Conservation (phyloP, 106 monocot genomes). For the Phalaenopsis equestris region DNA sequence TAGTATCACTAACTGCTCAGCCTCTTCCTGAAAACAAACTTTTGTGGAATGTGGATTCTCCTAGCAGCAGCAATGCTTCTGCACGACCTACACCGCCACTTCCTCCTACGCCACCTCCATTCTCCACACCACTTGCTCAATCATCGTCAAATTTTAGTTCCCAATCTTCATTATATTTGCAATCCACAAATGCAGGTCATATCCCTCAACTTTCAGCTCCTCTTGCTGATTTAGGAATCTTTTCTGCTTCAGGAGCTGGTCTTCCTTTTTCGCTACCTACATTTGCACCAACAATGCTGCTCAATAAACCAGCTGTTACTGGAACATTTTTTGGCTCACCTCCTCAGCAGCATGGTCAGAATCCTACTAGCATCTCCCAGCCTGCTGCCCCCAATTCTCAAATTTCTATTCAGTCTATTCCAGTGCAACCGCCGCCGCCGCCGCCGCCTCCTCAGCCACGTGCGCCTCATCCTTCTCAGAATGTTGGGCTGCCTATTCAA, state of each 20-base stretch:
- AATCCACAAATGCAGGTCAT: slow-evolving; percentile 17
- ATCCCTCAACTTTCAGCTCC: slow-evolving; percentile 25
- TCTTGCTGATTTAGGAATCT: slow-evolving; percentile 34
- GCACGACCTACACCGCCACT: slow-evolving; percentile 56
- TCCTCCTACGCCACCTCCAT: slow-evolving; percentile 65
- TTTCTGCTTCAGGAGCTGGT: slow-evolving; percentile 32
- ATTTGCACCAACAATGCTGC: slow-evolving; percentile 34
- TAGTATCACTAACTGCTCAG: slow-evolving; percentile 21
- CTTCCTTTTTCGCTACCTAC: slow-evolving; percentile 34
- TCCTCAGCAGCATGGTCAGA: slow-evolving; percentile 34
- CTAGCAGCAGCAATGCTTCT: slow-evolving; percentile 31
- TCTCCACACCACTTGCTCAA: slow-evolving; percentile 37
- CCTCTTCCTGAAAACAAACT: slow-evolving; percentile 37
- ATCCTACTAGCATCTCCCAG: slow-evolving; percentile 21
- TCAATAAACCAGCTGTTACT: slow-evolving; percentile 28
- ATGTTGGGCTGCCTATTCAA: slow-evolving; percentile 28
- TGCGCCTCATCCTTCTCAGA: slow-evolving; percentile 56
- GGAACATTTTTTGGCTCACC: slow-evolving; percentile 40
- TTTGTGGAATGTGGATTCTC: slow-evolving; percentile 32
- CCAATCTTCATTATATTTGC: slow-evolving; percentile 36
- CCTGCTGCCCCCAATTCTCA: slow-evolving; percentile 16
- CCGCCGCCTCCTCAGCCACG: slow-evolving; percentile 79
- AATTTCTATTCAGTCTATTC: slow-evolving; percentile 27
- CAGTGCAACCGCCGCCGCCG: slow-evolving; percentile 56
- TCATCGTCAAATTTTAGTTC: slow-evolving; percentile 34